phyloP scores from a whole-genome alignment of 768 basidiomycete species.

The Tulasnella calospora region DNA sequence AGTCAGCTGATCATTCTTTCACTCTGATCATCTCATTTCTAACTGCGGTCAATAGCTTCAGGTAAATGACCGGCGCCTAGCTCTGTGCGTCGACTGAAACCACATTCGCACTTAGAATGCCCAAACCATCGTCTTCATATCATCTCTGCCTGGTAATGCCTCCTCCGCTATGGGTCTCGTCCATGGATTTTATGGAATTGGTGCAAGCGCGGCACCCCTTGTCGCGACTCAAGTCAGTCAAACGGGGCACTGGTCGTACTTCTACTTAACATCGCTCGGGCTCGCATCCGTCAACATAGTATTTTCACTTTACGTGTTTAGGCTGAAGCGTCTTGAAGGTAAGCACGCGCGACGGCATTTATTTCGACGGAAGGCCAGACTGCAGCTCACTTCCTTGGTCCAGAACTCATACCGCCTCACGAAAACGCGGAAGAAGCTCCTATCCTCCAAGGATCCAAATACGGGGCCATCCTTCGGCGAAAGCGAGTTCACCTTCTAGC shows the following conservation, averaged over 20 bases:
- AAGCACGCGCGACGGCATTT: background rate
- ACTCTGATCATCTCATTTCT: background rate
- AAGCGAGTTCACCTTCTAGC: conserved; percentile 59
- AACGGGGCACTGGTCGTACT: conserved; percentile 63
- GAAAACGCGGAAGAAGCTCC: conserved; percentile 6
- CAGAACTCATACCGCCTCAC: background rate
- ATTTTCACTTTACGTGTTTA: conserved; percentile 55
- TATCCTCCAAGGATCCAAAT: conserved; percentile 13
- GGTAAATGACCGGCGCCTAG: background rate
- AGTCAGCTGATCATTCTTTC: background rate
- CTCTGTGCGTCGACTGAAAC: background rate
- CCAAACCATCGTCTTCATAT: conserved; percentile 46
- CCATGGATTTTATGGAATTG: conserved; percentile 40
- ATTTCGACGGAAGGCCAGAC: background rate
- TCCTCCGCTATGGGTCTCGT: conserved; percentile 42
- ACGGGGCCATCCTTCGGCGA: conserved; percentile 47
- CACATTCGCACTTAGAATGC: conserved; percentile 39
- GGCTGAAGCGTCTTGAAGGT: conserved; percentile 30
- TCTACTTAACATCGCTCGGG: conserved; percentile 66
- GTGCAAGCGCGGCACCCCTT: conserved; percentile 53
- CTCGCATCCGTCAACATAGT: conserved; percentile 54
- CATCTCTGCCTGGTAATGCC: conserved; percentile 40
- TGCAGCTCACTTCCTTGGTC: background rate
- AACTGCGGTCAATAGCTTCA: conserved; percentile 10
- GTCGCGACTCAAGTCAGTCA: conserved; percentile 76